These are phyloP conservation scores for Mortierella claussenii DNA, from an alignment of 192 early-diverging fungal species.

Conservation along the genomic window DNA sequence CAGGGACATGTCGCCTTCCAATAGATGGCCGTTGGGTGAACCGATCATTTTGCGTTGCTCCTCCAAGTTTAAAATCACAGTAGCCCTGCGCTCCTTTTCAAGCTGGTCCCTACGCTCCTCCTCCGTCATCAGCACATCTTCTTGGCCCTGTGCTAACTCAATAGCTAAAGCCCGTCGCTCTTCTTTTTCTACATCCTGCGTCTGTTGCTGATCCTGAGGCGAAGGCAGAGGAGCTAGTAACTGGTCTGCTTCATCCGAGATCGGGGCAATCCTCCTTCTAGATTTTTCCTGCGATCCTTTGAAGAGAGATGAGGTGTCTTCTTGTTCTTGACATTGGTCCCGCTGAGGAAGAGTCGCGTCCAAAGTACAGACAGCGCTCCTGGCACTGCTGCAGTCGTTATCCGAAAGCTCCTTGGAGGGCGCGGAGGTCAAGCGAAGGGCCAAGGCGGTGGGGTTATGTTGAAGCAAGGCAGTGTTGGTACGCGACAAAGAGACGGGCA, in stretches of 20 bases:
- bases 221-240: background rate
- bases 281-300: background rate
- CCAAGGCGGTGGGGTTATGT: background rate
- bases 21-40: constrained; percentile 26
- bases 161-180: constrained; percentile 25
- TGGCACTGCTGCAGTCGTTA: background rate
- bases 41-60: constrained; percentile 50
- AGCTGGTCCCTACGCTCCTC: constrained; percentile 38
- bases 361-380: background rate
- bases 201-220: background rate
- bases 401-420: background rate
- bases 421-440: background rate
- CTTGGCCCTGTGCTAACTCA: constrained; percentile 32
- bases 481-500: constrained; percentile 1
- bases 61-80: constrained; percentile 20
- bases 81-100: constrained; percentile 29
- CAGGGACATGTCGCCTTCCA: constrained; percentile 30
- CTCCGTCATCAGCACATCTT: constrained; percentile 32
- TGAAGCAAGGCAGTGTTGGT: no score
- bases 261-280: background rate
- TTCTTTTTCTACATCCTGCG: constrained; percentile 6
- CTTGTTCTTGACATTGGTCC: constrained; percentile 1
- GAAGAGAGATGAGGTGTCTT: background rate
- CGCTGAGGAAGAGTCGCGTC: background rate
- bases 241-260: background rate